These are phyloP conservation scores for Fusarium sambucinum DNA, from an alignment of 2,329 filamentous ascomycete genomes.

Conservation along the genomic window DNA sequence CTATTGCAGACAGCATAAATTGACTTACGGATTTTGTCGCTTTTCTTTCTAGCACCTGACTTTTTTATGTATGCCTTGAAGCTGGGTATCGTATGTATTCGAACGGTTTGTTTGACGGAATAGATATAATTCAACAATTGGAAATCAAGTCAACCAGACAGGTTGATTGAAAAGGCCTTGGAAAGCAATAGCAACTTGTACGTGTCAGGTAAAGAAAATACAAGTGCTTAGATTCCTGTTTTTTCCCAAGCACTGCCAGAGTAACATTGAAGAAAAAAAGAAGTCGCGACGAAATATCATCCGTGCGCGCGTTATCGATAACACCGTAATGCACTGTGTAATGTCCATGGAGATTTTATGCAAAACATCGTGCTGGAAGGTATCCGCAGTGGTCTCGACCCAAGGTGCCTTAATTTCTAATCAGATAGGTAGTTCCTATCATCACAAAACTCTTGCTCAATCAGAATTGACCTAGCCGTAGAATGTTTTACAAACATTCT, in stretches of 20 bases:
- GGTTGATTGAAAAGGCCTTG: neutral
- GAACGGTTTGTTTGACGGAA: neutral
- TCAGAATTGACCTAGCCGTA: neutral
- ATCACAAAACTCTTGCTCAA: neutral
- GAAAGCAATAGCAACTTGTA: neutral
- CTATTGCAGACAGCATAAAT: neutral
- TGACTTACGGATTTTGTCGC: neutral
- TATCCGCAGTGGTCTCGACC: neutral
- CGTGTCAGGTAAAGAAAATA: neutral
- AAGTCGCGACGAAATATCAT: neutral
- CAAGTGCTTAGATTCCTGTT: neutral
- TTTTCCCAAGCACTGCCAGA: neutral
- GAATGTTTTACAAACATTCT: neutral
- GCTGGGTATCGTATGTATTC: neutral
- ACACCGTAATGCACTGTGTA: neutral
- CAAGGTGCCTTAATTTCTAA: neutral
- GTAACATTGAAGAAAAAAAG: constrained; percentile 9
- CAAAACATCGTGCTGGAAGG: constrained; percentile 1
- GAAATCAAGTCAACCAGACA: neutral
- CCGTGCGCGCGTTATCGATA: neutral
- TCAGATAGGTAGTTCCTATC: no score
- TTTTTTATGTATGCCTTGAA: neutral
- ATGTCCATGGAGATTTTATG: neutral
- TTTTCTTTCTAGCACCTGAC: neutral
- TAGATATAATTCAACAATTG: neutral